phyloP scores from a whole-genome alignment of 2,329 filamentous ascomycete genomes.

The Clarireedia paspali region DNA sequence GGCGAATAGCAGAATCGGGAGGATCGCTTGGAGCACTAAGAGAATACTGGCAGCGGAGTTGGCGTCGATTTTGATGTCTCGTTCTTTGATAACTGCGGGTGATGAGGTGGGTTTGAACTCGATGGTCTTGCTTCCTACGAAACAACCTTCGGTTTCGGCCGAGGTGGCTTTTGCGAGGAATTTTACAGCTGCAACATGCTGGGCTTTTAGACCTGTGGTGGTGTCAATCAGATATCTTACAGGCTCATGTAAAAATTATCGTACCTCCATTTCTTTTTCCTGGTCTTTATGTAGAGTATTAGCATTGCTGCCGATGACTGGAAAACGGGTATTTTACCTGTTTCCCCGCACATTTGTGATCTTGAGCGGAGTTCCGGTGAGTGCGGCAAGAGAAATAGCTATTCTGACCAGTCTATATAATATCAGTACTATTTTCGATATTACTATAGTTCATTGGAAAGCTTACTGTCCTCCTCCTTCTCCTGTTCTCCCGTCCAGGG shows the following conservation, averaged over 20 bases:
- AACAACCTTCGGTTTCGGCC: constrained; percentile 43
- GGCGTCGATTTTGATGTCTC: constrained; percentile 42
- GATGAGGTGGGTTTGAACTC: constrained; percentile 28
- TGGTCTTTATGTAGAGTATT: background rate
- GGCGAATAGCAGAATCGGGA: constrained; percentile 51
- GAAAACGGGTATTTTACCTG: constrained; percentile 26
- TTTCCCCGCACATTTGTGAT: constrained; percentile 51
- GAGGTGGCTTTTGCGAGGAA: constrained; percentile 45
- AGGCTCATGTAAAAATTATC: background rate
- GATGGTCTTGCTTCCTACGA: constrained; percentile 38
- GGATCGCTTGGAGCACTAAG: constrained; percentile 51
- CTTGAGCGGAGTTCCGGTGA: constrained; percentile 44
- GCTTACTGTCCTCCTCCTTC: constrained; percentile 51
- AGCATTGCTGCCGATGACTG: background rate
- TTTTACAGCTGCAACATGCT: constrained; percentile 49
- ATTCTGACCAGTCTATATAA: constrained; percentile 40
- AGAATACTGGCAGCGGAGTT: constrained; percentile 47
- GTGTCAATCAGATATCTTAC: background rate
- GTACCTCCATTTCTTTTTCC: constrained; percentile 21
- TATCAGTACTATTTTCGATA: background rate
- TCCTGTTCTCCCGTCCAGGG: constrained; percentile 48
- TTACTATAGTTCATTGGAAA: background rate
- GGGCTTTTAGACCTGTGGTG: constrained; percentile 46
- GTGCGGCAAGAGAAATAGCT: constrained; percentile 47
- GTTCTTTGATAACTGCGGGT: constrained; percentile 24